Percentiles rank a stretch among this genome's conserved stretches.
Conservation (phyloP, 768 basidiomycete genomes). For the Gloeostereum incarnatum region DNA sequence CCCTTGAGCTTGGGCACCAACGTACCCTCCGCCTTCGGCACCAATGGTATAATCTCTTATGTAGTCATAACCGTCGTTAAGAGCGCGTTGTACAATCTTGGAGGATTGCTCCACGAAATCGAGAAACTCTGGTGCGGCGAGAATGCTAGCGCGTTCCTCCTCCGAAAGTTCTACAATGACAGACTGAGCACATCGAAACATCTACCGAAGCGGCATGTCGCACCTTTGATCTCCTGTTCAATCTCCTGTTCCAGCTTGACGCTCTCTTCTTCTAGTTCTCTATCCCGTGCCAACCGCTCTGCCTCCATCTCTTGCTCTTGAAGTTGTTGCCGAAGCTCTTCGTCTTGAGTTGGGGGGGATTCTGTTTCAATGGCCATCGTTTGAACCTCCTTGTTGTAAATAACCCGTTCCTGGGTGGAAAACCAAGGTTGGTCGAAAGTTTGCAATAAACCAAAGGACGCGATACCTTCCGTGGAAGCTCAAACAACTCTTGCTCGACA, state of each 20-base stretch:
- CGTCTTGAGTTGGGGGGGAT: slow-evolving; percentile 43
- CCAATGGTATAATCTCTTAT: slow-evolving; percentile 94
- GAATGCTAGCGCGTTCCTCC: slow-evolving; percentile 74
- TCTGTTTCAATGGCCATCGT: slow-evolving; percentile 60
- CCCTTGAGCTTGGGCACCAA: slow-evolving; percentile 7
- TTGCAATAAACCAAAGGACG: slow-evolving; percentile 7
- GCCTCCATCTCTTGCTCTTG: slow-evolving; percentile 63
- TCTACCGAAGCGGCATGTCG: slow-evolving; percentile 3
- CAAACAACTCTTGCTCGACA: slow-evolving; percentile 83
- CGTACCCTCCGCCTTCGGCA: slow-evolving; percentile 75
- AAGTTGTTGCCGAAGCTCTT: slow-evolving; percentile 63
- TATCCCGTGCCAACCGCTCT: slow-evolving; percentile 60
- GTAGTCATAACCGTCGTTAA: slow-evolving; percentile 96
- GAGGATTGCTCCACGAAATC: slow-evolving; percentile 93
- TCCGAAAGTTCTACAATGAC: slow-evolving; percentile 63
- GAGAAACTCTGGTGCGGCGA: slow-evolving; percentile 83
- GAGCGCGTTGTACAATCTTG: slow-evolving; percentile 89
- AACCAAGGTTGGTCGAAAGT: slow-evolving; percentile 1
- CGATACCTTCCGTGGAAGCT: slow-evolving; percentile 82
- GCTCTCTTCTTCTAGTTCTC: slow-evolving; percentile 76
- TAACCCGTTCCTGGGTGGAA: slow-evolving; percentile 54
- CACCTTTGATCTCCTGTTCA: slow-evolving; percentile 79
- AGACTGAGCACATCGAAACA: too few species aligned
- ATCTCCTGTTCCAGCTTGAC: slow-evolving; percentile 79
- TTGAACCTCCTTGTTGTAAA: slow-evolving; percentile 81